phyloP scores from a whole-genome alignment of 345 rosid species.

The Isatis tinctoria region DNA sequence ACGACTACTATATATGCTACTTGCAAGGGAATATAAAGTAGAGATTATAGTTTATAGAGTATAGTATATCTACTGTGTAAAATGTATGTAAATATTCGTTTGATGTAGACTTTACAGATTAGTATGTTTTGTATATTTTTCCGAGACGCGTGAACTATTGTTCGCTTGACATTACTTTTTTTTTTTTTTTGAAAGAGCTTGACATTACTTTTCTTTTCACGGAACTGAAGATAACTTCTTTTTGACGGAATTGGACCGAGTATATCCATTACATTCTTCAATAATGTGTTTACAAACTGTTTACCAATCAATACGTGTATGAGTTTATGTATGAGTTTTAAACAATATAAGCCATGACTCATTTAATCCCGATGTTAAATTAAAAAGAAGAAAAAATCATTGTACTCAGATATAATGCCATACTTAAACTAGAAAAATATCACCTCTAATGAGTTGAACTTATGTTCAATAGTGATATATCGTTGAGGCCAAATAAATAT shows the following conservation, averaged over 20 bases:
- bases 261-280: slow-evolving; percentile 6
- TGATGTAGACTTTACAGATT: slow-evolving; percentile 15
- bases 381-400: too few relatives aligned
- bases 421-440: background rate
- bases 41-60: too few relatives aligned
- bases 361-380: background rate
- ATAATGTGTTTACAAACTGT: background rate
- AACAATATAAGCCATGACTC: background rate
- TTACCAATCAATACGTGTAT: background rate
- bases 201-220: background rate
- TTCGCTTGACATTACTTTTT: background rate
- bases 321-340: background rate
- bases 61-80: background rate
- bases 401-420: background rate
- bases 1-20: slow-evolving; percentile 5
- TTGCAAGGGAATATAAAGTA: slow-evolving; percentile 6
- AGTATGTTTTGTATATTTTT: background rate
- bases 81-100: slow-evolving; percentile 15
- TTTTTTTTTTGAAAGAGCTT: too few relatives aligned
- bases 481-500: too few relatives aligned
- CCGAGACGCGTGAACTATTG: slow-evolving; percentile 12
- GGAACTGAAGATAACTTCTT: background rate
- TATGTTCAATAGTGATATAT: too few relatives aligned
- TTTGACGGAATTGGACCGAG: background rate
- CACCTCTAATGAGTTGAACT: too few relatives aligned